Percentiles rank a stretch among this genome's conserved stretches.
These are phyloP conservation scores for Phlebiopsis gigantea DNA, from an alignment of 768 basidiomycete genomes.

Conservation along the genomic window DNA sequence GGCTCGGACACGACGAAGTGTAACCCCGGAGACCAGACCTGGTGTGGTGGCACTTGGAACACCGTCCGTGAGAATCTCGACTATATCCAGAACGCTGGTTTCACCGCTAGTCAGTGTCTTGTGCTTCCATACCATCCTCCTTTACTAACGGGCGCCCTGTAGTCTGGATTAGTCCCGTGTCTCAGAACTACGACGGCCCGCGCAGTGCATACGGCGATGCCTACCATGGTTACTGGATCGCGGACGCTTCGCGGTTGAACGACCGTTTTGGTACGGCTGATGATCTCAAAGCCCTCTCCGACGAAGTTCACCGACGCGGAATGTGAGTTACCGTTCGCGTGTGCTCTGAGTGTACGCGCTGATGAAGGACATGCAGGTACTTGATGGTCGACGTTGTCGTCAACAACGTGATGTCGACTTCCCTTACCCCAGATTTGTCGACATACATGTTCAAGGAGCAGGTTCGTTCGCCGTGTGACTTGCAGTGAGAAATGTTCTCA, in stretches of 20 bases:
- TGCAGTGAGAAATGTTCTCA: not conserved
- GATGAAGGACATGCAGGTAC: conserved; percentile 36
- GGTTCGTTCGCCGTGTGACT: conserved; percentile 28
- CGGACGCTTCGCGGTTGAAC: conserved; percentile 65
- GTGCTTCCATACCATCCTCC: not conserved
- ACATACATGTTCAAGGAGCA: conserved; percentile 62
- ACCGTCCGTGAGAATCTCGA: conserved; percentile 72
- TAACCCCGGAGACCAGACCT: conserved; percentile 55
- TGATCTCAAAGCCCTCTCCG: conserved; percentile 64
- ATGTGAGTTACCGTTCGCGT: conserved; percentile 44
- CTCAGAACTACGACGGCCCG: conserved; percentile 71
- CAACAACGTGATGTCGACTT: conserved; percentile 79
- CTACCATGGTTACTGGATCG: conserved; percentile 85
- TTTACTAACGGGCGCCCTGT: not conserved
- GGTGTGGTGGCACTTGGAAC: conserved; percentile 88
- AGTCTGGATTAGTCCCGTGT: conserved; percentile 85
- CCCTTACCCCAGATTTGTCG: conserved; percentile 57
- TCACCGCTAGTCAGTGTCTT: conserved; percentile 56
- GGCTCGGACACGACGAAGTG: conserved; percentile 50
- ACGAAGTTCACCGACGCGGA: conserved; percentile 61
- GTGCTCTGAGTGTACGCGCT: not conserved
- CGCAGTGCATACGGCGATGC: conserved; percentile 71
- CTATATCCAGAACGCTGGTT: conserved; percentile 79
- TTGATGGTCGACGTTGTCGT: conserved; percentile 84
- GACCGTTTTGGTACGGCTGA: conserved; percentile 64